Conservation (phyloP, 2,329 filamentous ascomycete genomes). For the Cladophialophora bantiana region DNA sequence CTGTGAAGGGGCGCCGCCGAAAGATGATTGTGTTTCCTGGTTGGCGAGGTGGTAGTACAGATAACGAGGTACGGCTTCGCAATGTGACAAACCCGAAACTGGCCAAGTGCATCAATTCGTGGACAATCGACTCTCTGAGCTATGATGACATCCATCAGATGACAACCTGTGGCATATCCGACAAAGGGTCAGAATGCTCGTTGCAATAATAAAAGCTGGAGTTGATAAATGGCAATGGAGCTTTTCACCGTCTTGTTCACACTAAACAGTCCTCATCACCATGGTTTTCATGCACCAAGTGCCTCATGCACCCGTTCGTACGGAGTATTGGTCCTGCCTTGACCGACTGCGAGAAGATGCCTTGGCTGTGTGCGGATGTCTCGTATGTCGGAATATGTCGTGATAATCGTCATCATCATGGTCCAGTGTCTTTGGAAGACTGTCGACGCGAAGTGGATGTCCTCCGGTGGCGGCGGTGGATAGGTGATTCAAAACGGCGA, state of each 20-base stretch:
- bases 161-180: background rate
- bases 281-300: background rate
- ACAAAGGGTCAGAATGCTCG: background rate
- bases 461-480: slow-evolving; percentile 22
- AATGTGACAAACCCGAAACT: background rate
- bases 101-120: background rate
- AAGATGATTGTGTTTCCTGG: background rate
- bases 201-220: background rate
- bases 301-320: background rate
- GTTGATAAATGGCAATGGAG: background rate
- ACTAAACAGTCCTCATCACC: background rate
- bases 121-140: background rate
- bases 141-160: background rate
- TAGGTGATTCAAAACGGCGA: slow-evolving; percentile 18
- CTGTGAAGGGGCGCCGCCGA: background rate
- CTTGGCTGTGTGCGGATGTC: slow-evolving; percentile 18
- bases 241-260: background rate
- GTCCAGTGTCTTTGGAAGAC: slow-evolving; percentile 23
- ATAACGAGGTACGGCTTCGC: background rate
- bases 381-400: slow-evolving; percentile 19
- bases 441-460: slow-evolving; percentile 30
- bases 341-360: slow-evolving; percentile 19
- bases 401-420: slow-evolving; percentile 29
- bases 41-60: background rate
- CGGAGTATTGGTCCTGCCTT: slow-evolving; percentile 9